Evolutionary conservation across 495 filamentous ascomycete species (phyloP).

Genomic region (Aspergillus kassunensis): DNA sequence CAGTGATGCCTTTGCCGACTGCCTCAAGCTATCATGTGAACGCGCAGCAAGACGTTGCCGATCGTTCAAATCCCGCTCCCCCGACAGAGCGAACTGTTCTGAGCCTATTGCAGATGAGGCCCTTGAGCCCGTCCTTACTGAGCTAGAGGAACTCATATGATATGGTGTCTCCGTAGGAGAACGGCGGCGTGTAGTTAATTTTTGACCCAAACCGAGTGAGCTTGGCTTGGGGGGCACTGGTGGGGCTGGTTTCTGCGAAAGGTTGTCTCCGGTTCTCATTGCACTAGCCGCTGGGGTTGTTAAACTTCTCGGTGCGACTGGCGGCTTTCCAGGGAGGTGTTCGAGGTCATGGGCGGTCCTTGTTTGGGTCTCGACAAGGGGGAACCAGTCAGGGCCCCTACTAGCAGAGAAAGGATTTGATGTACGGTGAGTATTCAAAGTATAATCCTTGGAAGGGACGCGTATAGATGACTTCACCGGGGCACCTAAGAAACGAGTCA

Average conservation of each 20-base stretch:
- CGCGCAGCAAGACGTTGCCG: not conserved
- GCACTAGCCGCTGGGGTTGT: not conserved
- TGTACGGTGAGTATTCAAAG: constrained; percentile 67
- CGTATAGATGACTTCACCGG: constrained; percentile 68
- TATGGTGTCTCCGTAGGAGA: not conserved
- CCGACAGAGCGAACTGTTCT: not conserved
- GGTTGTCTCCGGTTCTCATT: not conserved
- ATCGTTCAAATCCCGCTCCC: too few relatives aligned
- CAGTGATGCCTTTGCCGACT: not conserved
- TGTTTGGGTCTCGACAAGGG: not conserved
- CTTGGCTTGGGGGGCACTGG: constrained; percentile 34
- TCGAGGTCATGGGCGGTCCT: not conserved
- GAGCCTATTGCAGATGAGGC: not conserved
- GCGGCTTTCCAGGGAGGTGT: not conserved
- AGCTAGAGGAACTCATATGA: not conserved
- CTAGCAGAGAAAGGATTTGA: constrained; percentile 76
- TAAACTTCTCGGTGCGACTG: constrained; percentile 12
- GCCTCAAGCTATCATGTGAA: not conserved
- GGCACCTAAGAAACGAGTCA: constrained; percentile 42
- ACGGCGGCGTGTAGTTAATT: not conserved
- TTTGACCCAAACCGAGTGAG: constrained; percentile 21
- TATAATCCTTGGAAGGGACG: constrained; percentile 55
- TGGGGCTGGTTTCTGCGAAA: constrained; percentile 21
- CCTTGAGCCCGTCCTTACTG: not conserved
- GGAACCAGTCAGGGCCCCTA: constrained; percentile 73